Evolutionary conservation across 805 yeast species (phyloP), one percentile per base, ranked within the genome.

Genomic region (Candida dendrica): DNA sequence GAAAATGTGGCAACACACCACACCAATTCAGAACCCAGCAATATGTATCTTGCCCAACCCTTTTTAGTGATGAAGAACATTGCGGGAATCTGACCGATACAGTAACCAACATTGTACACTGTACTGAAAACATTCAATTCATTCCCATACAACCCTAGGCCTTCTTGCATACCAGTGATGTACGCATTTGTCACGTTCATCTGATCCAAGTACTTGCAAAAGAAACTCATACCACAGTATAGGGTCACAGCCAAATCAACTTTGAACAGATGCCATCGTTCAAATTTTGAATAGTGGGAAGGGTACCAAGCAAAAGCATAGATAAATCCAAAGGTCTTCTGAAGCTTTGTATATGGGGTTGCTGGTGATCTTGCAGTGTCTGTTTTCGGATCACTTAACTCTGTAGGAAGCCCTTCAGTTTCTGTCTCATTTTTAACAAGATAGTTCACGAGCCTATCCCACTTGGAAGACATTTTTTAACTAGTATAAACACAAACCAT

Each of bases 181-280:
- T 77, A 79, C 1, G 84, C 85, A 50, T 77, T 75, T 42, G 72
- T 68, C 39, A 79, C 58, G 56, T 80, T 80, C 24, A 76, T 61
- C 39, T 69, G 74, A 52, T 80, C 85, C 43, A 80, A 56, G 44
- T 68, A 72, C 53, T 77, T 77, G 41, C 74, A 72, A 18, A 46
- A 46, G 14, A 38, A 46, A 5, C 43, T 39, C 11, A 41, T 14
- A 31, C 48, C 45, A 33, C 35, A 34, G 24, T 36, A 40, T 9
- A 35, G 15, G 15, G 36, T 39, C n/a, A 47, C 38, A 3, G 40
- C 29, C 7, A 43, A 15, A 38, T 47, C 50, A 4, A 47, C 20
- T 29, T 47, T 47, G 17, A 47, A 44, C 7, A 48, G 41, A 5
- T 42, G 31, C 17, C 18, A 18, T 15, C 16, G 42, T 22, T 48